Percentiles rank a stretch among this genome's conserved stretches.
phyloP scores from a whole-genome alignment of 805 yeast species.

The Sungouiella blattae region DNA sequence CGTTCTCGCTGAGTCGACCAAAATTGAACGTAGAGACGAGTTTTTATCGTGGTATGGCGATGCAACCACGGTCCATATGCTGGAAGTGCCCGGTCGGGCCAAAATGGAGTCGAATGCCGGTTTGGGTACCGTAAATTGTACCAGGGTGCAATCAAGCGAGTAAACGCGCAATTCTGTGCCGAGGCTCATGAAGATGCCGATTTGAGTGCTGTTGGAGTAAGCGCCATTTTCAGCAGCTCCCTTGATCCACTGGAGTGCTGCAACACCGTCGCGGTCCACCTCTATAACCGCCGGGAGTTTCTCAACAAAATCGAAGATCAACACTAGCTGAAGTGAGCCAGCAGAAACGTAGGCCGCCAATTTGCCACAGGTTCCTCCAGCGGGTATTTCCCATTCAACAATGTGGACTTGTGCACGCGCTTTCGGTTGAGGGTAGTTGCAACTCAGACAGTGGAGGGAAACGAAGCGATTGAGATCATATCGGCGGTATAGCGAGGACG shows the following conservation, averaged over 20 bases:
- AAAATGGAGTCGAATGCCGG: slow-evolving; percentile 22
- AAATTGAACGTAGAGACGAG: slow-evolving; percentile 7
- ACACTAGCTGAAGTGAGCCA: slow-evolving; percentile 15
- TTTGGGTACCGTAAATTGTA: slow-evolving; percentile 29
- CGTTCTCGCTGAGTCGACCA: slow-evolving; percentile 1
- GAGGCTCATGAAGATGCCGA: slow-evolving; percentile 27
- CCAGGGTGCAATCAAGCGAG: slow-evolving; percentile 34
- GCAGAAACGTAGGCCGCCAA: slow-evolving; percentile 24
- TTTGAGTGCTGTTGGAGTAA: slow-evolving; percentile 30
- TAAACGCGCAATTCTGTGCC: slow-evolving; percentile 29
- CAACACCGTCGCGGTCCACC: slow-evolving; percentile 28
- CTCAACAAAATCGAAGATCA: slow-evolving; percentile 22
- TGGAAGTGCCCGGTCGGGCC: slow-evolving; percentile 15
- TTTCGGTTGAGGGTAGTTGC: neutral
- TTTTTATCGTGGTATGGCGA: slow-evolving; percentile 18
- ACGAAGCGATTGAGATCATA: neutral
- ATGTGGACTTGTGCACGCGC: too few relatives aligned
- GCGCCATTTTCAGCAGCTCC: slow-evolving; percentile 23
- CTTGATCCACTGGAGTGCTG: slow-evolving; percentile 33
- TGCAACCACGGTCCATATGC: slow-evolving; percentile 33
- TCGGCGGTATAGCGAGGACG: neutral
- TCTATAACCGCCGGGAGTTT: slow-evolving; percentile 29
- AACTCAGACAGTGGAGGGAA: neutral
- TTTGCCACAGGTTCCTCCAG: slow-evolving; percentile 21
- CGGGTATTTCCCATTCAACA: slow-evolving; percentile 23